These are phyloP conservation scores for Fomitopsis schrenkii DNA, from an alignment of 1,284 basidiomycete species.

Conservation along the genomic window DNA sequence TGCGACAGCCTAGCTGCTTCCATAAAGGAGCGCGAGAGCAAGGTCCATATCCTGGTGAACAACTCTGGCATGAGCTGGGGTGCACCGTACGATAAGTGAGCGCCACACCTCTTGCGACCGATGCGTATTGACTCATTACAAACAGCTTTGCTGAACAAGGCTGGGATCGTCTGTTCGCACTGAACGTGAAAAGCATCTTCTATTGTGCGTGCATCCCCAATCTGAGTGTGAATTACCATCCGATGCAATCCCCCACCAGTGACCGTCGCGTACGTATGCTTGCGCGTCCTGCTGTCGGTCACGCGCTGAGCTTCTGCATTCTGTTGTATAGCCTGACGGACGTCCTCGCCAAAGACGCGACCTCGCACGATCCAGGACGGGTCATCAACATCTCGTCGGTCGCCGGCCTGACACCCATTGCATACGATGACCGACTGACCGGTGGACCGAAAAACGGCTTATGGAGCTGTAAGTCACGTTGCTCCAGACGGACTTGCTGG, in stretches of 20 bases:
- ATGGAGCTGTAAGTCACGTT: conserved; percentile 66
- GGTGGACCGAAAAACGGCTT: conserved; percentile 56
- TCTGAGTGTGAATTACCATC: background rate
- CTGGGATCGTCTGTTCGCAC: conserved; percentile 79
- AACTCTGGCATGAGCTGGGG: conserved; percentile 84
- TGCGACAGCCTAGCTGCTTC: conserved; percentile 71
- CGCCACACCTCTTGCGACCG: background rate
- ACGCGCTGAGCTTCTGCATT: background rate
- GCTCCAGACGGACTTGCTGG: background rate
- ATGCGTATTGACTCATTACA: background rate
- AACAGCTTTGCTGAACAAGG: conserved; percentile 69
- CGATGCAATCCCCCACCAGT: conserved; percentile 33
- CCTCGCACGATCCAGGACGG: conserved; percentile 62
- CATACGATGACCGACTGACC: conserved; percentile 48
- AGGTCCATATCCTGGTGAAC: conserved; percentile 77
- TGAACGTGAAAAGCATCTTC: conserved; percentile 80
- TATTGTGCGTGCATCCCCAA: conserved; percentile 49
- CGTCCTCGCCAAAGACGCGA: conserved; percentile 64
- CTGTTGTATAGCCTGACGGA: conserved; percentile 45
- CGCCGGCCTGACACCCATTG: conserved; percentile 54
- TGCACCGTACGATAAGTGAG: conserved; percentile 56
- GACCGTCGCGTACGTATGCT: conserved; percentile 55
- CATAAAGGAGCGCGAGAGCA: conserved; percentile 65
- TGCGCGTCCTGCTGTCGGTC: no score
- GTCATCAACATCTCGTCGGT: conserved; percentile 83